Percentiles rank a stretch among this genome's conserved stretches.
Evolutionary conservation across 202 grass and related monocot genomes (phyloP).

Genomic region (Setaria italica): DNA sequence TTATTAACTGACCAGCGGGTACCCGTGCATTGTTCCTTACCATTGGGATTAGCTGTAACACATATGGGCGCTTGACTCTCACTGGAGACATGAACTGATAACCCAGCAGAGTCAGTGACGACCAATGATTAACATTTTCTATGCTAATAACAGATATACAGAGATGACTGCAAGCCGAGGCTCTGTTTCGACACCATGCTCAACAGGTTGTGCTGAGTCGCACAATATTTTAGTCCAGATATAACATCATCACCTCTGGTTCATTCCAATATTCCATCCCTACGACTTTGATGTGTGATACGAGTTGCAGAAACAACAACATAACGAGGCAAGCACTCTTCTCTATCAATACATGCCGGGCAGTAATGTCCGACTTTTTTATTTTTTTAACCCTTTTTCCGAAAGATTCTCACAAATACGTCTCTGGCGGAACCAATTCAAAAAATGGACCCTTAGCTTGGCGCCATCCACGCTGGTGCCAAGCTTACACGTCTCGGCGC

Average conservation of each 20-base stretch:
- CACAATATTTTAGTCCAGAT: no score
- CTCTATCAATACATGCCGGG: no score
- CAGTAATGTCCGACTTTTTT: no score
- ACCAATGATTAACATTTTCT: background rate
- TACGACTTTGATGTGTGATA: background rate
- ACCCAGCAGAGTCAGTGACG: background rate
- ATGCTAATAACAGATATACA: background rate
- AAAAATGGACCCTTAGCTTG: no score
- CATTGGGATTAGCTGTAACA: slow-evolving; percentile 38
- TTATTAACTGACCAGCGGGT: slow-evolving; percentile 21
- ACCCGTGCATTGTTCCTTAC: slow-evolving; percentile 31
- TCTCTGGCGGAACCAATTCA: no score
- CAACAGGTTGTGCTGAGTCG: background rate
- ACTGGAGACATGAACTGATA: slow-evolving; percentile 11
- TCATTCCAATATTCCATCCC: no score
- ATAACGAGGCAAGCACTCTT: no score
- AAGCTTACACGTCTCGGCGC: no score
- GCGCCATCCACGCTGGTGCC: no score
- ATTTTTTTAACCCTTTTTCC: no score
- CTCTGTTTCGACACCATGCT: background rate
- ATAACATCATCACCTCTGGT: no score
- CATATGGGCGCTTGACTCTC: slow-evolving; percentile 17
- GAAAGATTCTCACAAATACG: no score
- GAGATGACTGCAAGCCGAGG: background rate
- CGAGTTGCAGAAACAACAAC: background rate